Evolutionary conservation across 441 rosid genomes (phyloP).

Genomic region (Corymbia citriodora): DNA sequence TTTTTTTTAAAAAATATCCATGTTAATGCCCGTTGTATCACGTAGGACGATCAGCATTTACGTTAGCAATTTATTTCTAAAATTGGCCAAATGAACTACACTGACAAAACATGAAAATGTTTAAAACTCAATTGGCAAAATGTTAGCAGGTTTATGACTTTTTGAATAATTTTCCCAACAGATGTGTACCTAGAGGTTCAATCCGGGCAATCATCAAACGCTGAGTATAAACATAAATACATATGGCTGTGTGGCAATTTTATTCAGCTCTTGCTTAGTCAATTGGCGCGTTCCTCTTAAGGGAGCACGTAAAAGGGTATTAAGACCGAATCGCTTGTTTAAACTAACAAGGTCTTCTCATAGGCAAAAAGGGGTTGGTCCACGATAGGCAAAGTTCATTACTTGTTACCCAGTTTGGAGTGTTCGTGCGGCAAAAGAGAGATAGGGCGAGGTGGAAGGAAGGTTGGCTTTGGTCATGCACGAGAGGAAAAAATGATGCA

Average conservation of each 20-base stretch:
- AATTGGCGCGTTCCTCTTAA: not conserved
- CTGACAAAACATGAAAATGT: too few species aligned
- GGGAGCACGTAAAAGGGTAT: not conserved
- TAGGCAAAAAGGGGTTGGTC: not conserved
- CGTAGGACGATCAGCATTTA: fast-evolving
- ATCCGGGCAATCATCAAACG: not conserved
- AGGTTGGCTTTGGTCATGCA: not conserved
- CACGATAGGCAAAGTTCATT: not conserved
- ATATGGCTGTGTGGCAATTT: not conserved
- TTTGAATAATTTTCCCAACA: not conserved
- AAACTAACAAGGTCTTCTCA: not conserved
- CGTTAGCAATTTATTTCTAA: not conserved
- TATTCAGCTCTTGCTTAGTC: not conserved
- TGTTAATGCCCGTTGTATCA: fast-evolving
- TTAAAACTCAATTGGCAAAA: too few species aligned
- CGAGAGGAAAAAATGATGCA: not conserved
- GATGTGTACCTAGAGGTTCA: not conserved
- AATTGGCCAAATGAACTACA: not conserved
- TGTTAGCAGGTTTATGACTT: too few species aligned
- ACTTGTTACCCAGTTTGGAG: not conserved
- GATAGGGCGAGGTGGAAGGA: not conserved
- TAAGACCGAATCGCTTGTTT: not conserved
- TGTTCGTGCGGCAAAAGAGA: not conserved
- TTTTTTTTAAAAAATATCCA: too few species aligned
- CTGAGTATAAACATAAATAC: not conserved